phyloP scores from a whole-genome alignment of 768 basidiomycete genomes.

The Mycena floridula region DNA sequence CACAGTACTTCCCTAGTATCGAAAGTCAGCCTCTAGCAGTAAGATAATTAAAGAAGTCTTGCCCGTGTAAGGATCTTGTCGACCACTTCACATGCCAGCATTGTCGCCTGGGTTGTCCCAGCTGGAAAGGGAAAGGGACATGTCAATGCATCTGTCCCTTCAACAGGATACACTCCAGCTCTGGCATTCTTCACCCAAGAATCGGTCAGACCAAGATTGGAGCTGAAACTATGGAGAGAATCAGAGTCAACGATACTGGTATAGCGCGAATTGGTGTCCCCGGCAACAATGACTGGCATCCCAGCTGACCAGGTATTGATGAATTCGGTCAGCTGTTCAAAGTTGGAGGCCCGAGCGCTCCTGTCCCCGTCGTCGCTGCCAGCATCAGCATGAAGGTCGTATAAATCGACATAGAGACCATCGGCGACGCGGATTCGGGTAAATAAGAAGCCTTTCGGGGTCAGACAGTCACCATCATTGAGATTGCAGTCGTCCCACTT shows the following conservation, averaged over 20 bases:
- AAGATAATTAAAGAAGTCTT: no score
- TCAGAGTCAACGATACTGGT: constrained; percentile 25
- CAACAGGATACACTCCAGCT: constrained; percentile 19
- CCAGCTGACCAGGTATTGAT: constrained; percentile 22
- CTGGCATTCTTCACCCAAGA: constrained; percentile 25
- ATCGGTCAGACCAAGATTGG: constrained; percentile 18
- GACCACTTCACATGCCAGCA: constrained; percentile 29
- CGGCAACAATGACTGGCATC: constrained; percentile 29
- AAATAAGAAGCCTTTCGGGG: constrained; percentile 34
- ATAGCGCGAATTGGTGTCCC: constrained; percentile 32
- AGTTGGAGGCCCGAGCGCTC: constrained; percentile 23
- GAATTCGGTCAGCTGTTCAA: constrained; percentile 25
- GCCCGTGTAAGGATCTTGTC: constrained; percentile 31
- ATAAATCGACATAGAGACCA: constrained; percentile 28
- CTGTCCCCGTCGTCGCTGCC: constrained; percentile 26
- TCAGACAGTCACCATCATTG: constrained; percentile 29
- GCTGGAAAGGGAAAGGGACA: constrained; percentile 26
- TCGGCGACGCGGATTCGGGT: constrained; percentile 24
- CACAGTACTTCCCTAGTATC: constrained; percentile 13
- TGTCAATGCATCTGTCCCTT: constrained; percentile 18
- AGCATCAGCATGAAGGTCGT: constrained; percentile 34
- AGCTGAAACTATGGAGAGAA: constrained; percentile 16
- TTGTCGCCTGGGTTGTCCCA: constrained; percentile 19
- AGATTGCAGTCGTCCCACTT: constrained; percentile 24
- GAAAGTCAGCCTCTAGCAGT: no score